phyloP scores from a whole-genome alignment of 2,329 filamentous ascomycete species.

The Capronia coronata region DNA sequence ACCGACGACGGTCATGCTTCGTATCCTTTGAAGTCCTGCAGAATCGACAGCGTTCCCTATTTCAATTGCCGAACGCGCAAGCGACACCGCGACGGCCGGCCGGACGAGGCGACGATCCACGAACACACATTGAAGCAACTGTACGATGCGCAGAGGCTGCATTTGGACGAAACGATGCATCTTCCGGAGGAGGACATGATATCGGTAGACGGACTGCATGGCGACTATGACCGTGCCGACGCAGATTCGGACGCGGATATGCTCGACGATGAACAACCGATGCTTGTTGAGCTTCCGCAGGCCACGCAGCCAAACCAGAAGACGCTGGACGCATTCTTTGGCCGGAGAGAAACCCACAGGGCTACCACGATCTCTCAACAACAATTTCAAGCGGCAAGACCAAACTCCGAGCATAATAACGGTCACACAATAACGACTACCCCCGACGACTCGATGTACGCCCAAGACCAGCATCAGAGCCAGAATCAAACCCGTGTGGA shows the following conservation, averaged over 20 bases:
- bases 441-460: neutral
- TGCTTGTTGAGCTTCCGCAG: slow-evolving; percentile 4
- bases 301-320: slow-evolving; percentile 13
- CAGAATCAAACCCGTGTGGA: neutral
- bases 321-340: slow-evolving; percentile 22
- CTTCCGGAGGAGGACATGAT: slow-evolving; percentile 12
- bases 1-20: slow-evolving; percentile 1
- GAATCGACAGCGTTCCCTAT: slow-evolving; percentile 29
- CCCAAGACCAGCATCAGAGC: neutral
- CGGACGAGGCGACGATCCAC: slow-evolving; percentile 47
- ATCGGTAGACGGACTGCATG: neutral
- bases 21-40: slow-evolving; percentile 4
- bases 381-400: neutral
- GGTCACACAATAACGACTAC: neutral
- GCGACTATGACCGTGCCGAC: neutral
- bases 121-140: slow-evolving; percentile 26
- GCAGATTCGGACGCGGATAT: slow-evolving; percentile 17
- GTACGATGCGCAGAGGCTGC: slow-evolving; percentile 24
- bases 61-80: slow-evolving; percentile 54
- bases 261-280: neutral
- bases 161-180: slow-evolving; percentile 20
- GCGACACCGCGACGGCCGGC: slow-evolving; percentile 52
- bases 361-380: neutral
- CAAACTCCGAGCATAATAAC: neutral
- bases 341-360: neutral